Evolutionary conservation across 768 basidiomycete genomes (phyloP), one percentile per base, ranked within the genome.

Genomic region (Rhodotorula diobovata): DNA sequence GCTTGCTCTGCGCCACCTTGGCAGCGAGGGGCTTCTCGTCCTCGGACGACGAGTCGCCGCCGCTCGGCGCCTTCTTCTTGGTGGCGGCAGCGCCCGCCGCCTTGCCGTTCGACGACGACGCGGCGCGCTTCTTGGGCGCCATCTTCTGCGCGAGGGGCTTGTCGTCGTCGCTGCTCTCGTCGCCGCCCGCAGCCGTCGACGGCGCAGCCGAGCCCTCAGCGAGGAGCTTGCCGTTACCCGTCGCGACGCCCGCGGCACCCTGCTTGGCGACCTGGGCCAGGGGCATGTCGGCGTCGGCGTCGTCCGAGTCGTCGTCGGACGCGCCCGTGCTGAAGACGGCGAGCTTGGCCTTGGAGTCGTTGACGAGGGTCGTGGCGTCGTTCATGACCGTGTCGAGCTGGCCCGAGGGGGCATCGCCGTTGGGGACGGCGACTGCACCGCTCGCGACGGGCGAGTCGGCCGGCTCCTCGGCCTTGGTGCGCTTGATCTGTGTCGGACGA

Each of bases 61-160:
- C n/a, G n/a, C n/a, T n/a, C n/a, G n/a, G n/a, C n/a, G 43, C 30
- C 39, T 51, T 48, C 25, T 43, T 37, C 23, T 46, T 34, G 60
- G 35, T 54, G 43, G 23, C 41, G n/a, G 41, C 23, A 34, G n/a
- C 25, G 41, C n/a, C n/a, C n/a, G 61, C 37, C 23, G 53, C 53
- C 66, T 70, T 55, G 30, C 67, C 64, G 57, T 67, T 69, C n/a
- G 72, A 63, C 60, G 60, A 66, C 18, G 73, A 53, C 46, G 41
- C 18, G 14, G 34, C 39, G 68, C 43, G 74, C 78, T 35, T 82
- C 80, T 61, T 77, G 75, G 51, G 81, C 82, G 41, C 78, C 80
- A 34, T 82, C 30, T 80, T 57, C 25, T 57, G 41, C n/a, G 65
- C 65, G 65, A 66, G 65, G 6, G 65, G 65, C 18, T 37, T 57